These are phyloP conservation scores for Xylariaceae sp. DNA, from an alignment of 2,329 filamentous ascomycete genomes.

Conservation along the genomic window DNA sequence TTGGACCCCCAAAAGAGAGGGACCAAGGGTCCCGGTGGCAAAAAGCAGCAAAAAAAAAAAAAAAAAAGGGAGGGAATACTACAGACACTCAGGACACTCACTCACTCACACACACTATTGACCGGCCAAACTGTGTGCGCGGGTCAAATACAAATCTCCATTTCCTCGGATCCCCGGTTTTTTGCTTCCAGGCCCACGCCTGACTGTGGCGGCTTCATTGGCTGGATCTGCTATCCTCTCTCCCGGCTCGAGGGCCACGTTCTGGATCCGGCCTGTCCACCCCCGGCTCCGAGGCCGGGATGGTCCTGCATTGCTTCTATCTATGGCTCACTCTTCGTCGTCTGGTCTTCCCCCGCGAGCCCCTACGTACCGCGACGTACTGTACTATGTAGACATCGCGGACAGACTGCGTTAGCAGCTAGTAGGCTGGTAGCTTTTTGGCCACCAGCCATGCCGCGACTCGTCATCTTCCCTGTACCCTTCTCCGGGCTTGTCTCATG, in stretches of 20 bases:
- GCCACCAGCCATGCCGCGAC: conserved; percentile 21
- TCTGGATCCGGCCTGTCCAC: conserved; percentile 8
- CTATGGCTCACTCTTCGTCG: conserved; percentile 13
- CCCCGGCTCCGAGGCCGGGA: conserved; percentile 16
- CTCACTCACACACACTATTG: no score
- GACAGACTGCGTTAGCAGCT: no score
- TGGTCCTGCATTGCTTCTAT: conserved; percentile 15
- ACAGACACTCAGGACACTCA: no score
- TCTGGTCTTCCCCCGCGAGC: conserved; percentile 10
- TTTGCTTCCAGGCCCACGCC: conserved; percentile 16
- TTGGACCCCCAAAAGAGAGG: conserved; percentile 19
- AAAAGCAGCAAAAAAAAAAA: conserved; percentile 20
- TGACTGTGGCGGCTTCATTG: conserved; percentile 8
- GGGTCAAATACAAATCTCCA: conserved; percentile 20
- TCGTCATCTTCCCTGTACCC: conserved; percentile 24
- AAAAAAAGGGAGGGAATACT: no score
- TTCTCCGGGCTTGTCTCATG: conserved; percentile 22
- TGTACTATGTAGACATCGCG: conserved; percentile 17
- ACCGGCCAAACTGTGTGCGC: conserved; percentile 12
- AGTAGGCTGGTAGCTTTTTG: conserved; percentile 17
- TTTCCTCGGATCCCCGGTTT: conserved; percentile 19
- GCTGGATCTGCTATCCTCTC: conserved; percentile 7
- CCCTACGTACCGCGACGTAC: conserved; percentile 10
- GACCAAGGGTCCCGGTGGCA: conserved; percentile 25
- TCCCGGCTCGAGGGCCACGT: conserved; percentile 9